Base-by-base conservation (phyloP, 2,329 filamentous ascomycete species). In the Chaetomiaceae sp. region DNA sequence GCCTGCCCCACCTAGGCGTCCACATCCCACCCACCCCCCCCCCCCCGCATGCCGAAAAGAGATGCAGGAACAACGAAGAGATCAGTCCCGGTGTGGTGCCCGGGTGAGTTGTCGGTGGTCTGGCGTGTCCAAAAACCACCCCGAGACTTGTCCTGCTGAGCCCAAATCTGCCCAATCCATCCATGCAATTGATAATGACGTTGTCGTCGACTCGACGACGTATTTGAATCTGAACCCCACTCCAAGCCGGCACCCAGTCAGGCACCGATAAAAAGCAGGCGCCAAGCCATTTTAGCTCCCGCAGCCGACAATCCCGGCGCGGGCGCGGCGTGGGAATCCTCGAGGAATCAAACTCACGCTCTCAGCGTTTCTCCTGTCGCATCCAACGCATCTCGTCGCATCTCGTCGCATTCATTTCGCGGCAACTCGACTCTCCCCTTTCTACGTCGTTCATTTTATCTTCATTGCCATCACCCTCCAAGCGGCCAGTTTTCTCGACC, bases 231-330 rank as follows among this genome's bases (percentile, higher is more conserved):
- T n/a, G n/a, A 23, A 33, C 14, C 43, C 45, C 43, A 38, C 45
- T 48, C 45, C 37, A 45, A 34, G 20, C 20, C 33, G 44, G 13
- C 18, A 45, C 21, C 49, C 42, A 45, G 34, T 40, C 50, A 52
- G 50, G 50, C 42, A 47, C 50, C 50, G 30, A 52, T 18, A 47
- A 42, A n/a, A 52, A 14, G 40, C 32, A 23, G 27, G 18, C 34
- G 41, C 48, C 48, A 51, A 51, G 48, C 23, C 41, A 13, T 32
- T 32, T 40, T 45, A 40, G 48, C 33, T 52, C 50, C 50, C 50
- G 50, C 47, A 33, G n/a, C n/a, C 36, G n/a, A 18, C 40, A 36
- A 34, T 14, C 37, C 37, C 18, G 16, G 37, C 37, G 25, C 36
- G 25, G 52, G 38, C 43, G 43, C 44, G 48, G 48, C 53, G 44